Base-by-base conservation (phyloP, 1,139 yeast genomes). In the Entelexis paramagnoliae region DNA sequence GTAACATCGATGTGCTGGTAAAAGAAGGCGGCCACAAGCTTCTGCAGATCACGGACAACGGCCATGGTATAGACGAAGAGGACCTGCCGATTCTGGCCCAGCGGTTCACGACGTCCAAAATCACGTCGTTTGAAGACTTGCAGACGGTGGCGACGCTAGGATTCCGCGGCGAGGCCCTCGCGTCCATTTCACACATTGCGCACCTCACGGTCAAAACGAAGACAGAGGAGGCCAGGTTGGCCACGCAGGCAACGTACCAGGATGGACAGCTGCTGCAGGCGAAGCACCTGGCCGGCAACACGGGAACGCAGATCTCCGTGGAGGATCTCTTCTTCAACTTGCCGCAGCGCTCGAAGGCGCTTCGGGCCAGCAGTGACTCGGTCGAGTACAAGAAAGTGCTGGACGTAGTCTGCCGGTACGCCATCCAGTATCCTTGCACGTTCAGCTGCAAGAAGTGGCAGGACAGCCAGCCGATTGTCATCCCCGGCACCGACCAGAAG, bases 271-370 rank as follows among this genome's bases (percentile, higher is more conserved):
- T 84, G 58, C 55, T 52, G 55, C 78, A 74, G 0, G 86, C 93
- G 0, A 76, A 76, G 57, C 88, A 96, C 0, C 74, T 78, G 1
- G 98, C 98, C 0, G 97, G 97, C 0, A 81, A 78, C 55, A 75
- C 74, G 45, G 99, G 99, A 0, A 91, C 98, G 0, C 88, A 82
- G 56, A 77, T 93, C 39, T 68, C 76, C 0, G 95, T 88, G 6
- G 96, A 88, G 63, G 96, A 91, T 64, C 70, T 93, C 54, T 93
- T 93, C 63, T 93, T 83, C 68, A 93, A 91, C 63, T 78, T 83
- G 28, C 95, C 96, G 0, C 78, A 95, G 0, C 74, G 98, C 51
- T 66, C 82, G 38, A 72, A 82, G 48, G 77, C 94, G 0, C 68
- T 89, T 51, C 73, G 75, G 55, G 45, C 43, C 22, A 38, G 40